These are phyloP conservation scores for Serendipita sp. DNA, from an alignment of 768 basidiomycete genomes.

Conservation along the genomic window DNA sequence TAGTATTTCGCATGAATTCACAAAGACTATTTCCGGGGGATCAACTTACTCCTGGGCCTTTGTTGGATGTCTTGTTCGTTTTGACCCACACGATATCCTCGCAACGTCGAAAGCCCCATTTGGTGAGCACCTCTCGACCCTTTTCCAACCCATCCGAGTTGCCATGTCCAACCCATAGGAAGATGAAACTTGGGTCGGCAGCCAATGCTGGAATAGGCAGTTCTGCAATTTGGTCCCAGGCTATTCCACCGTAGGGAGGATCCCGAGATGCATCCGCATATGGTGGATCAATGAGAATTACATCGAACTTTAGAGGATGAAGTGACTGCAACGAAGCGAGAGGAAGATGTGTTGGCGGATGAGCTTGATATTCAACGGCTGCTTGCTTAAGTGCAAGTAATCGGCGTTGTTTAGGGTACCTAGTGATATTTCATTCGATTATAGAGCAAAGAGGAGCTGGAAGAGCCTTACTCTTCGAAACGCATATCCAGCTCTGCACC, in stretches of 20 bases:
- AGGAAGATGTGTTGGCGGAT: constrained; percentile 58
- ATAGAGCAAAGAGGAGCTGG: neutral
- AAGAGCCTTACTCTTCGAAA: constrained; percentile 75
- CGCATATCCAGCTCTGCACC: constrained; percentile 77
- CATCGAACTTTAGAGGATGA: constrained; percentile 60
- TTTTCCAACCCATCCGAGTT: constrained; percentile 81
- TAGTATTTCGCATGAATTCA: neutral
- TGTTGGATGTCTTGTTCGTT: constrained; percentile 60
- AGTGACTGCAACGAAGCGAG: constrained; percentile 39
- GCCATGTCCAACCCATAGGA: constrained; percentile 90
- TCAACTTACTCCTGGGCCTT: constrained; percentile 53
- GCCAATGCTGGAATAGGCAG: constrained; percentile 70
- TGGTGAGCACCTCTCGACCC: constrained; percentile 76
- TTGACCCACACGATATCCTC: constrained; percentile 99
- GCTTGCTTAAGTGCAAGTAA: constrained; percentile 69
- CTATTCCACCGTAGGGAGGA: constrained; percentile 24
- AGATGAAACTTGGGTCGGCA: constrained; percentile 84
- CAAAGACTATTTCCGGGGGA: neutral
- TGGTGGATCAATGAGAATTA: constrained; percentile 81
- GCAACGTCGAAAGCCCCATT: constrained; percentile 88
- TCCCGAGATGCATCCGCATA: constrained; percentile 21
- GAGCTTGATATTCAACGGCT: constrained; percentile 51
- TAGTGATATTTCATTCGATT: constrained; percentile 18
- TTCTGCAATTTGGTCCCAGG: constrained; percentile 70
- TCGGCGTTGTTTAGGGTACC: constrained; percentile 88